These are phyloP conservation scores for Pythium chondricola DNA, from an alignment of 352 stramenopile genomes.

Conservation along the genomic window DNA sequence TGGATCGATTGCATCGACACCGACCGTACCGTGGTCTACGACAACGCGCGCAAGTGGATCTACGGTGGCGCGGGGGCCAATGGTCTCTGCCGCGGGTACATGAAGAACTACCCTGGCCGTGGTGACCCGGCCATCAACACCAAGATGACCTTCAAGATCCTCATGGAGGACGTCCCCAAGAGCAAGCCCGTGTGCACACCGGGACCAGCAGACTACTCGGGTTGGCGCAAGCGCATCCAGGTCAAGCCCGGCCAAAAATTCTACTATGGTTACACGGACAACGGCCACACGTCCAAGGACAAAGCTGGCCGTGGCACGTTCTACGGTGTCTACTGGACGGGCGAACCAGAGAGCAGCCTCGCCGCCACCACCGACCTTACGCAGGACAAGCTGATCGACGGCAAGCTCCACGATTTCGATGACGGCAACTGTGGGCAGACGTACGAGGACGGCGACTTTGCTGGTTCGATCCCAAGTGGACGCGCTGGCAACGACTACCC, in stretches of 20 bases:
- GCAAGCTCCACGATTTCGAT: slow-evolving; percentile 61
- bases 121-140: slow-evolving; percentile 32
- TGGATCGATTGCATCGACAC: slow-evolving; percentile 77
- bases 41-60: slow-evolving; percentile 48
- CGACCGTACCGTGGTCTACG: slow-evolving; percentile 46
- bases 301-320: slow-evolving; percentile 42
- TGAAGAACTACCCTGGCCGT: slow-evolving; percentile 56
- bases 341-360: slow-evolving; percentile 28
- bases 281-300: slow-evolving; percentile 60
- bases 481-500: slow-evolving; percentile 45
- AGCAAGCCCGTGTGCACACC: slow-evolving; percentile 27
- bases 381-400: slow-evolving; percentile 47
- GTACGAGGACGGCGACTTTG: slow-evolving; percentile 32
- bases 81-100: slow-evolving; percentile 52
- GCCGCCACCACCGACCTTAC: slow-evolving; percentile 43
- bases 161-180: slow-evolving; percentile 38
- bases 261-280: slow-evolving; percentile 59
- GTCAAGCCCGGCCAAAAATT: slow-evolving; percentile 35
- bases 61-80: slow-evolving; percentile 33
- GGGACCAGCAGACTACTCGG: slow-evolving; percentile 26
- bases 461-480: slow-evolving; percentile 29
- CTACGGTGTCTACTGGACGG: slow-evolving; percentile 64
- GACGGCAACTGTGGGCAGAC: slow-evolving; percentile 55
- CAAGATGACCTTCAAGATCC: slow-evolving; percentile 46
- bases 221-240: slow-evolving; percentile 35